Evolutionary conservation across 2,329 filamentous ascomycete species (phyloP).

Genomic region (Ceratocystis albifundus): DNA sequence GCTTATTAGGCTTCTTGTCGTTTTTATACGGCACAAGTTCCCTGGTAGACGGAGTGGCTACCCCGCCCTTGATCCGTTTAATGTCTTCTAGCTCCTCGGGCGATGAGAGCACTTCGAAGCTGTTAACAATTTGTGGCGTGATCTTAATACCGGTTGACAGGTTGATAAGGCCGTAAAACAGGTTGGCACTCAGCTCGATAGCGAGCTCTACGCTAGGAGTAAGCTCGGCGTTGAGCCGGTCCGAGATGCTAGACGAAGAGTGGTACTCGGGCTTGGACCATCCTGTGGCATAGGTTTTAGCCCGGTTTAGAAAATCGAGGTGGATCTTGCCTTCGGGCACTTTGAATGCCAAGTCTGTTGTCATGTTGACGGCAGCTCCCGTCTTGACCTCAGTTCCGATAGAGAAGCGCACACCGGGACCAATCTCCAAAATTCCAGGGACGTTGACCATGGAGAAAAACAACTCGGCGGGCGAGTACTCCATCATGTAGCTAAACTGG

Average conservation of each 20-base stretch:
- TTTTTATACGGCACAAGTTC: not conserved
- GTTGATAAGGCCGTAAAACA: conserved; percentile 31
- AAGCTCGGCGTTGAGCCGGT: conserved; percentile 29
- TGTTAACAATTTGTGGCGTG: conserved; percentile 31
- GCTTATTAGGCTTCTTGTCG: not conserved
- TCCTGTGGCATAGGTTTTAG: conserved; percentile 28
- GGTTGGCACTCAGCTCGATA: conserved; percentile 32
- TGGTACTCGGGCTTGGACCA: conserved; percentile 32
- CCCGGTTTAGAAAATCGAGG: conserved; percentile 31
- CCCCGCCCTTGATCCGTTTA: conserved; percentile 27
- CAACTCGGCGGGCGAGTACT: conserved; percentile 31
- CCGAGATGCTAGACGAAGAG: conserved; percentile 30
- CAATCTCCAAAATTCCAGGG: conserved; percentile 33
- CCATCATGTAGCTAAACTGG: conserved; percentile 30
- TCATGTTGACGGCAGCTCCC: conserved; percentile 29
- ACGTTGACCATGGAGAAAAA: conserved; percentile 32
- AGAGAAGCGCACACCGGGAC: conserved; percentile 31
- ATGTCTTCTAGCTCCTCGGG: not conserved
- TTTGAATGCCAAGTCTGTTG: conserved; percentile 28
- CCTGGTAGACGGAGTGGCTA: not conserved
- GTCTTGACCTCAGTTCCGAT: conserved; percentile 32
- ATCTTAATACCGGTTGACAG: conserved; percentile 33
- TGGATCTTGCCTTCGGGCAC: conserved; percentile 32
- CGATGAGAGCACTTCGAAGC: conserved; percentile 25
- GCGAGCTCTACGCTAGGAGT: conserved; percentile 31